Percentiles rank a stretch among this genome's conserved stretches.
Conservation (phyloP, 768 basidiomycete genomes). For the Brasilioporus rufonigricans region DNA sequence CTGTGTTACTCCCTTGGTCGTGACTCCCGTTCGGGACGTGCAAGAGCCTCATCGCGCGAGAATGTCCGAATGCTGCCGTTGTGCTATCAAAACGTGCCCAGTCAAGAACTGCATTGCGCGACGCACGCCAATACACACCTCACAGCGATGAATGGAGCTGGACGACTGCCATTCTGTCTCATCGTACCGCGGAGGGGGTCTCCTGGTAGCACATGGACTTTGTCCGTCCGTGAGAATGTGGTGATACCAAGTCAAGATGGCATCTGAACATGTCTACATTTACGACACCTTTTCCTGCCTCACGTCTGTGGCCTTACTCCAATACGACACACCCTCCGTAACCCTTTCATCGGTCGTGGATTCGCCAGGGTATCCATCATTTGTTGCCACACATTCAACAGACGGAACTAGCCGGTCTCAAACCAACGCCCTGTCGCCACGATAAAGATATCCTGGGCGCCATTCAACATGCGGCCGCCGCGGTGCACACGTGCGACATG, state of each 20-base stretch:
- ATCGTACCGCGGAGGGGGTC: constrained; percentile 1
- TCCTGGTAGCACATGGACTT: not conserved
- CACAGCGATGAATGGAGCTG: not conserved
- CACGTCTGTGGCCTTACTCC: not conserved
- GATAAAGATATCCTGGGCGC: not conserved
- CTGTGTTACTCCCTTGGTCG: not conserved
- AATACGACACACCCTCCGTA: not conserved
- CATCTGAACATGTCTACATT: not conserved
- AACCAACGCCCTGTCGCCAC: constrained; percentile 1
- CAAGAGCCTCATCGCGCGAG: constrained; percentile 8
- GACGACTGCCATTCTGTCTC: constrained; percentile 10
- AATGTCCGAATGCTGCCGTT: constrained; percentile 1
- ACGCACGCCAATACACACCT: not conserved
- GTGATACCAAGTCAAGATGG: not conserved
- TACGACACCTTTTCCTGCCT: constrained; percentile 11
- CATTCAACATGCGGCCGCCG: constrained; percentile 19
- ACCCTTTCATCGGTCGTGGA: not conserved
- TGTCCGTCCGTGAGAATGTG: constrained; percentile 12
- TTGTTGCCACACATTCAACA: not conserved
- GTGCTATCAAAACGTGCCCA: constrained; percentile 20
- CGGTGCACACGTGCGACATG: constrained; percentile 4
- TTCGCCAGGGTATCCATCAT: constrained; percentile 7
- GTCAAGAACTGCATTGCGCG: constrained; percentile 4
- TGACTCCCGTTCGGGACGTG: constrained; percentile 3
- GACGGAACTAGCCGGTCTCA: no score